Percentiles rank a stretch among this genome's conserved stretches.
Conservation (phyloP, 2,329 filamentous ascomycete genomes). For the Colletotrichum lupini region DNA sequence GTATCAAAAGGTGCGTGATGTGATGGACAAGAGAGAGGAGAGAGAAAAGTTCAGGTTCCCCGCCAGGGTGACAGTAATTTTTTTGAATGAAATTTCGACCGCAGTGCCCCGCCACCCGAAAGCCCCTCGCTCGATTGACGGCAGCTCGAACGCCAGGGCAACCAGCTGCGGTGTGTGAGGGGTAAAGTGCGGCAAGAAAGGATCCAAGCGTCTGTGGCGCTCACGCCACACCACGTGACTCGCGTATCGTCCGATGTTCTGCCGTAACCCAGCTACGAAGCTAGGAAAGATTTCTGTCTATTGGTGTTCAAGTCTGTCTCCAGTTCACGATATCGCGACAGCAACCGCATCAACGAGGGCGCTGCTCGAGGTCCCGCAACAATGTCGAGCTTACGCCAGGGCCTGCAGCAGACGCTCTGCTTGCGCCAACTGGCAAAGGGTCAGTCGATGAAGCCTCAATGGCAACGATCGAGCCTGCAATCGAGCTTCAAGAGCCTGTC, state of each 20-base stretch:
- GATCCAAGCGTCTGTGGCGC: not conserved
- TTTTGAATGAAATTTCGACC: slow-evolving; percentile 35
- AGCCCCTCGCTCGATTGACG: slow-evolving; percentile 16
- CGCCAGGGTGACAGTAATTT: slow-evolving; percentile 33
- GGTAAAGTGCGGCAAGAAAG: slow-evolving; percentile 3
- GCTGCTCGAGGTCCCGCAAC: slow-evolving; percentile 27
- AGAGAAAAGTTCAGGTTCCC: slow-evolving; percentile 35
- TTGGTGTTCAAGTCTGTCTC: not conserved
- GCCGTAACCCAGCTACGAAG: not conserved
- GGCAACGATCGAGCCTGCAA: slow-evolving; percentile 39
- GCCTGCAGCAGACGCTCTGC: slow-evolving; percentile 50
- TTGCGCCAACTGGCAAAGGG: slow-evolving; percentile 43
- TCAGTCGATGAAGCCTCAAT: slow-evolving; percentile 44
- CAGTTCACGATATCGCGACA: slow-evolving; percentile 24
- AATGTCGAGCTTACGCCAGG: slow-evolving; percentile 49
- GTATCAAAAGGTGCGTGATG: slow-evolving; percentile 39
- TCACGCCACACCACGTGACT: not conserved
- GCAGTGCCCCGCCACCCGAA: slow-evolving; percentile 30
- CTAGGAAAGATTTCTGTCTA: slow-evolving; percentile 34
- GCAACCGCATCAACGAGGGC: slow-evolving; percentile 27
- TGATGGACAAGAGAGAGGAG: slow-evolving; percentile 43
- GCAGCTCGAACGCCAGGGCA: slow-evolving; percentile 26
- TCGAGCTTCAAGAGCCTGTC: slow-evolving; percentile 43
- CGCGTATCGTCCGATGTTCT: slow-evolving; percentile 23
- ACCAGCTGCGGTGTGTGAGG: not conserved